phyloP scores from a whole-genome alignment of 306 rosid genomes.

The Lathyrus aphaca region DNA sequence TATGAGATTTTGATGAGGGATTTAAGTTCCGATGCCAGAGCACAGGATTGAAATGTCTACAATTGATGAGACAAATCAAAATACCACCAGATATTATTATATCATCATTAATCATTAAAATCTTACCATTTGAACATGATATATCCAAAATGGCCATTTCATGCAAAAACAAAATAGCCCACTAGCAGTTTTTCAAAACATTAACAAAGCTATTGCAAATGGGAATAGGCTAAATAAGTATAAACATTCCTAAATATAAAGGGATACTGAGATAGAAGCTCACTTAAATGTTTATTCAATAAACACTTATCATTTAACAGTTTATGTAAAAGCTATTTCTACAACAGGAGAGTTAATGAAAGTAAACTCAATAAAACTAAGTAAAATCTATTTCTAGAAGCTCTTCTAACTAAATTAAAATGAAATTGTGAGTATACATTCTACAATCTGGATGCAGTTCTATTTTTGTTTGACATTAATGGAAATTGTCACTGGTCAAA shows the following conservation, averaged over 20 bases:
- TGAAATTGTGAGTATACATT: background rate
- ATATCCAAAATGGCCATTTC: background rate
- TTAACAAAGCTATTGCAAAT: slow-evolving; percentile 6
- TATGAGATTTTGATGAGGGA: background rate
- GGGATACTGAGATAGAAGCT: background rate
- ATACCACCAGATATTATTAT: background rate
- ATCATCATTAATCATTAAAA: slow-evolving; percentile 18
- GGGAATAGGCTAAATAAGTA: background rate
- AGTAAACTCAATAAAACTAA: background rate
- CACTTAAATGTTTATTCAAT: background rate
- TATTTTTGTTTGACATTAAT: background rate
- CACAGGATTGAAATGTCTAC: slow-evolving; percentile 1
- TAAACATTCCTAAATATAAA: slow-evolving; percentile 1
- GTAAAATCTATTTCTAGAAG: background rate
- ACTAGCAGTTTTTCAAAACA: background rate
- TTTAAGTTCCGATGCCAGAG: background rate
- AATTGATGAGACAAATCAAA: slow-evolving; percentile 10
- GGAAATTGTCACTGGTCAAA: slow-evolving; percentile 14
- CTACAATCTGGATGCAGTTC: background rate
- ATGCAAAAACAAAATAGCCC: slow-evolving; percentile 7
- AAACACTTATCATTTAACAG: background rate
- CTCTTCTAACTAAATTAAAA: background rate
- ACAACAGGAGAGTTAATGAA: background rate
- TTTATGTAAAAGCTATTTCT: background rate
- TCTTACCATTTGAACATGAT: slow-evolving; percentile 15